phyloP scores from a whole-genome alignment of 495 filamentous ascomycete species.

The Apiosordaria backusii region DNA sequence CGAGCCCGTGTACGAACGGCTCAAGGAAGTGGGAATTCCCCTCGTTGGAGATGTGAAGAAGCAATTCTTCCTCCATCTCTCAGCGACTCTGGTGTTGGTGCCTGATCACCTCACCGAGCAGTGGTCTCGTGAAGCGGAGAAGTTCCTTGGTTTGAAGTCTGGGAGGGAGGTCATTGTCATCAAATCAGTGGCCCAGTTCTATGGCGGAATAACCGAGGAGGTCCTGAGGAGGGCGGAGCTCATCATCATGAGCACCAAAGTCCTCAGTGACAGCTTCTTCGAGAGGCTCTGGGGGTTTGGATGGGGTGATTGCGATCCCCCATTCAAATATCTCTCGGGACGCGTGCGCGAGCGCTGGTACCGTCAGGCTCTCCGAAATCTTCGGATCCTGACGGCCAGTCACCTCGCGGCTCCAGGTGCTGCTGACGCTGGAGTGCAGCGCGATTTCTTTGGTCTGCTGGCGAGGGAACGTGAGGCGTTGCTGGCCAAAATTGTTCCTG shows the following conservation, averaged over 20 bases:
- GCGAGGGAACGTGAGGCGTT: background rate
- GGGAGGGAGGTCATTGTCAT: constrained; percentile 45
- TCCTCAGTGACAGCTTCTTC: constrained; percentile 6
- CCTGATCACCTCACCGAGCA: constrained; percentile 62
- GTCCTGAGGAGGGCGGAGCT: constrained; percentile 51
- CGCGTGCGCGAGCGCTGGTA: constrained; percentile 21
- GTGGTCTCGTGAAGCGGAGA: constrained; percentile 60
- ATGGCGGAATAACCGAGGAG: constrained; percentile 28
- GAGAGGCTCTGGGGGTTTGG: constrained; percentile 2
- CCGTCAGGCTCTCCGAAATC: constrained; percentile 13
- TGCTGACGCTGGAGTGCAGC: background rate
- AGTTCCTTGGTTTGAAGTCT: constrained; percentile 45
- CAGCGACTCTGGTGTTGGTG: constrained; percentile 68
- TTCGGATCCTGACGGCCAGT: constrained; percentile 13
- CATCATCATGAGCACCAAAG: constrained; percentile 47
- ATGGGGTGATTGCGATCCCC: constrained; percentile 3
- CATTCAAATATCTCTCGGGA: constrained; percentile 26
- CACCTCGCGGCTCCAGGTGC: constrained; percentile 4
- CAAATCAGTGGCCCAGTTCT: constrained; percentile 23
- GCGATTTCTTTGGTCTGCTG: background rate
- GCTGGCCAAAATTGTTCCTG: background rate
- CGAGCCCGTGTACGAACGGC: background rate
- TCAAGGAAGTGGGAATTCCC: background rate
- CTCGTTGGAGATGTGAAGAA: background rate
- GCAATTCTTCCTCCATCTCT: constrained; percentile 40